phyloP scores from a whole-genome alignment of 2,329 filamentous ascomycete genomes.

The Botrytis tulipae region DNA sequence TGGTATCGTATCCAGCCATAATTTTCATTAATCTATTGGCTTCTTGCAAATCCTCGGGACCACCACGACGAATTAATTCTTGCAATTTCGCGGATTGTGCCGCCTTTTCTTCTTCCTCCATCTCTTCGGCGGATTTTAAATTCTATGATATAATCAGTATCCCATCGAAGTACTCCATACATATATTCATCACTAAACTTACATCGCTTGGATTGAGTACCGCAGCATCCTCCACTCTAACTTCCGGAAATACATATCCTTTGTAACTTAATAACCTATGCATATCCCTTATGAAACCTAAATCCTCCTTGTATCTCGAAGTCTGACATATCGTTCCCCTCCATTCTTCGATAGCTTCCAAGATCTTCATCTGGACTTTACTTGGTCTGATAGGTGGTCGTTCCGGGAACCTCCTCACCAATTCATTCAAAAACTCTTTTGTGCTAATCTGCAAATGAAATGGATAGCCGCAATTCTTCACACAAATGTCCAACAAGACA shows the following conservation, averaged over 20 bases:
- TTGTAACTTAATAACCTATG: conserved; percentile 94
- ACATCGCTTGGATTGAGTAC: conserved; percentile 96
- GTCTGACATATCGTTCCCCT: conserved; percentile 97
- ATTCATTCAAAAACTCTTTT: conserved; percentile 98
- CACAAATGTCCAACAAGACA: conserved; percentile 93
- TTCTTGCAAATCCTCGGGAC: conserved; percentile 91
- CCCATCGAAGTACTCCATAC: conserved; percentile 1
- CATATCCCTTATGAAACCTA: conserved; percentile 97
- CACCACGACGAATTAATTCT: conserved; percentile 88
- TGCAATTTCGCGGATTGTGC: conserved; percentile 98
- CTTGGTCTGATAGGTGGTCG: conserved; percentile 82
- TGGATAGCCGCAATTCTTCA: conserved; percentile 99
- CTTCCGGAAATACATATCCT: conserved; percentile 91
- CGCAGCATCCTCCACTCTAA: conserved; percentile 89
- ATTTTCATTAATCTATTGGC: conserved; percentile 98
- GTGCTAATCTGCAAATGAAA: conserved; percentile 98
- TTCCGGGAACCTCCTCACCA: conserved; percentile 93
- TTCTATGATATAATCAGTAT: conserved; percentile 57
- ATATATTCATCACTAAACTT: conserved; percentile 43
- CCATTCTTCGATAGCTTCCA: conserved; percentile 98
- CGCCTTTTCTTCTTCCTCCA: conserved; percentile 94
- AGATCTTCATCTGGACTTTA: conserved; percentile 85
- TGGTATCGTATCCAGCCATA: conserved; percentile 95
- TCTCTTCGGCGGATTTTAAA: conserved; percentile 93
- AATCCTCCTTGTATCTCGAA: conserved; percentile 92